These are phyloP conservation scores for Mesembryanthemum crystallinum DNA, from an alignment of 148 eudicot species.

Conservation along the genomic window DNA sequence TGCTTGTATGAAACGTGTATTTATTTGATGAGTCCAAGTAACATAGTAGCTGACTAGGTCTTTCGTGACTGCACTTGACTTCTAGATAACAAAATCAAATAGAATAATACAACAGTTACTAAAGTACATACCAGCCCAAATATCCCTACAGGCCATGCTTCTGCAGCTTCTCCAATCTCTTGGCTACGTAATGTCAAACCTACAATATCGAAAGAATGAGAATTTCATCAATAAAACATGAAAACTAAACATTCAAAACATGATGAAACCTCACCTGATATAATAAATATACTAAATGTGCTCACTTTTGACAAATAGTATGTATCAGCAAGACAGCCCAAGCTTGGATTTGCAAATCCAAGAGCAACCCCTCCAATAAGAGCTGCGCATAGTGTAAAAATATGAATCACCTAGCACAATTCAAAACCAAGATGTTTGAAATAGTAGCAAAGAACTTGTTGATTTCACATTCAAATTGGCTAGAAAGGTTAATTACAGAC, in stretches of 20 bases:
- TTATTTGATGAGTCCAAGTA: neutral
- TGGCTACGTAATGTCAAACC: constrained; percentile 89
- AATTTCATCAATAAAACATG: constrained; percentile 11
- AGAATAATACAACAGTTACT: neutral
- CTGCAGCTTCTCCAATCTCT: constrained; percentile 76
- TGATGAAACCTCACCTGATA: constrained; percentile 58
- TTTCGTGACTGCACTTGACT: neutral
- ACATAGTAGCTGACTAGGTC: neutral
- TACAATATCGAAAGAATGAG: constrained; percentile 28
- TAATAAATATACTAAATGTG: constrained; percentile 77
- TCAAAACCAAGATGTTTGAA: neutral
- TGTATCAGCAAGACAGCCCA: constrained; percentile 73
- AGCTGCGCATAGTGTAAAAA: constrained; percentile 47
- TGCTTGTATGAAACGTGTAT: neutral
- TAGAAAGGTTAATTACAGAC: no score
- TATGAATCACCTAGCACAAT: neutral
- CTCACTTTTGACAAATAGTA: constrained; percentile 69
- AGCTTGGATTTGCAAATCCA: constrained; percentile 76
- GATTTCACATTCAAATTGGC: neutral
- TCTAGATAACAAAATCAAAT: no score
- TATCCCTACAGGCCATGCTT: constrained; percentile 91
- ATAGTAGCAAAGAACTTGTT: neutral
- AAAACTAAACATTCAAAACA: neutral
- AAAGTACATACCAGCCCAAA: constrained; percentile 73
- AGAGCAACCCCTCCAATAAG: constrained; percentile 69